Evolutionary conservation across 768 basidiomycete species (phyloP), one percentile per base, ranked within the genome.

Genomic region (Tylopilus rubrobrunneus): DNA sequence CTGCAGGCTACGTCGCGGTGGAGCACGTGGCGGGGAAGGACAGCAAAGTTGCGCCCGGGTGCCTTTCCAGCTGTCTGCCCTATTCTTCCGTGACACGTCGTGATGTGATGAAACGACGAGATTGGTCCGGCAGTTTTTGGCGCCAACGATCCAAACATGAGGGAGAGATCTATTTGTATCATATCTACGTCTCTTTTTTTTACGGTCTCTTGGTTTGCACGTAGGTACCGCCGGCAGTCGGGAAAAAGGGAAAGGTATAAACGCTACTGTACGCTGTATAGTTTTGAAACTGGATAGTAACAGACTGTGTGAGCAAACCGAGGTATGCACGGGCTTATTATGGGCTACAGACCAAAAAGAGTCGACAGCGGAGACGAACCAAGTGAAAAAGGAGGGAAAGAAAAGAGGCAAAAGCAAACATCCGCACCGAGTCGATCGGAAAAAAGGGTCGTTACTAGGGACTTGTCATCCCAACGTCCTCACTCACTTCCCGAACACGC

Each of bases 401-500:
- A 12, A 37, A 37, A 37, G 36, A 15, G 50, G 33, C 34, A 41
- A 51, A 45, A 34, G 40, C 34, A 37, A 25, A 5, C 3, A 41
- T 25, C n/a, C 14, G n/a, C 31, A 52, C 48, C 48, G 5, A 45
- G 45, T 45, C 37, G 45, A 47, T 57, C 17, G 21, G 45, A 31
- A 4, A 45, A 29, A 21, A 23, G 2, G 31, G 15, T 33, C 17
- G n/a, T 52, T 45, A 19, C 52, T 64, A 69, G 42, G 68, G 69
- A 56, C 63, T 67, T 27, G 64, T 48, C 67, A 69, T 69, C 19
- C 65, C 64, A 31, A 67, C 58, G 5, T 71, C 68, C 39, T 71
- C 65, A 37, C 67, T 71, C 3, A 71, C 41, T 53, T 69, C 57
- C 40, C 59, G 64, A 29, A 67, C 56, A n/a, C 50, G 56, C 14